phyloP scores from a whole-genome alignment of 257 asterid species.

The Thymus quinquecostatus region DNA sequence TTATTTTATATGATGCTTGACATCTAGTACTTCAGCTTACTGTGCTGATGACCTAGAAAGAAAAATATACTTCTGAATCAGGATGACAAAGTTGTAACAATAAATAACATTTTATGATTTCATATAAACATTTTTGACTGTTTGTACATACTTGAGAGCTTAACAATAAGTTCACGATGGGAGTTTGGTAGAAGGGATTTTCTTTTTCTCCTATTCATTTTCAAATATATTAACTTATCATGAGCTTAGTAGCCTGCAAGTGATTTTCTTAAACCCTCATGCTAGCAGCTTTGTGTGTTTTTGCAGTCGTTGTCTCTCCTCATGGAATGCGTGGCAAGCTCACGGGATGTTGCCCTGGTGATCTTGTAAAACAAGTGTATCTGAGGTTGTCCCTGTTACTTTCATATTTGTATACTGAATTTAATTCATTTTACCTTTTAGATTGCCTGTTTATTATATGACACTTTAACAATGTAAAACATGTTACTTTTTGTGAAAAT shows the following conservation, averaged over 20 bases:
- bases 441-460: neutral
- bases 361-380: constrained; percentile 96
- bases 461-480: constrained; percentile 21
- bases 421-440: constrained; percentile 8
- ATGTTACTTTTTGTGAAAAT: constrained; percentile 5
- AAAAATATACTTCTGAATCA: no score
- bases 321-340: constrained; percentile 99
- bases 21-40: no score
- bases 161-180: no score
- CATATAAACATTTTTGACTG: neutral
- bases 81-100: neutral
- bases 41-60: no score
- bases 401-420: constrained; percentile 4
- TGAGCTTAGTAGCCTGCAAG: constrained; percentile 20
- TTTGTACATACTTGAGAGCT: neutral
- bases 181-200: no score
- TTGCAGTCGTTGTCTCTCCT: constrained; percentile 90
- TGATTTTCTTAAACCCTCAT: constrained; percentile 29
- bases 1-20: no score
- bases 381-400: constrained; percentile 59
- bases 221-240: constrained; percentile 26
- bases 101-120: neutral
- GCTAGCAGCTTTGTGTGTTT: constrained; percentile 18
- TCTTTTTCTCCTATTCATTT: constrained; percentile 16
- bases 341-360: constrained; percentile 87